Conservation (phyloP, 2,329 filamentous ascomycete genomes). For the Stagonosporopsis chrysanthemi region DNA sequence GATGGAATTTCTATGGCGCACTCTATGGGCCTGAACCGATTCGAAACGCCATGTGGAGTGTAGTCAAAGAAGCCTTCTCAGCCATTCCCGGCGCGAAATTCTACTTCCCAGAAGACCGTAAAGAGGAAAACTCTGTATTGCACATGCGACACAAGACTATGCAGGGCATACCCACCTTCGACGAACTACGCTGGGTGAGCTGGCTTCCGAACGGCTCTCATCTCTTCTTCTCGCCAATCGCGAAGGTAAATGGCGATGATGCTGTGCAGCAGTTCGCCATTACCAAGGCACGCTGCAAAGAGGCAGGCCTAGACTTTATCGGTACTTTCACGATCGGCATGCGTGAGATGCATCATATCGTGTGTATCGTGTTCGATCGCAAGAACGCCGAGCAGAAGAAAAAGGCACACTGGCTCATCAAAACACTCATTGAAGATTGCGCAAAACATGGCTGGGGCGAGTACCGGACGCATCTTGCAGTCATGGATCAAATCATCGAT, state of each 20-base stretch:
- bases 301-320: conserved; percentile 29
- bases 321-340: conserved; percentile 31
- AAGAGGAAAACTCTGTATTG: conserved; percentile 40
- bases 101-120: conserved; percentile 46
- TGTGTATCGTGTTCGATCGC: conserved; percentile 43
- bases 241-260: conserved; percentile 53
- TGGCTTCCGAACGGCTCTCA: conserved; percentile 56
- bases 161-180: conserved; percentile 31
- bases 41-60: conserved; percentile 43
- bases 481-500: conserved; percentile 56
- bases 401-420: conserved; percentile 32
- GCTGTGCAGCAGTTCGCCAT: conserved; percentile 50
- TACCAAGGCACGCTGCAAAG: conserved; percentile 18
- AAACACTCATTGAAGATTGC: conserved; percentile 47
- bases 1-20: conserved; percentile 59
- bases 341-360: conserved; percentile 53
- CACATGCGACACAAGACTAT: conserved; percentile 26
- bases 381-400: conserved; percentile 28
- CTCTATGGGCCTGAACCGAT: conserved; percentile 32
- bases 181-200: conserved; percentile 46
- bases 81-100: conserved; percentile 45
- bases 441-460: conserved; percentile 53
- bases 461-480: conserved; percentile 56
- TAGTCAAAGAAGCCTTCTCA: conserved; percentile 45
- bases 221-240: conserved; percentile 55